Evolutionary conservation across 1,139 yeast species (phyloP).

Genomic region (Magnusiomyces paraingens): DNA sequence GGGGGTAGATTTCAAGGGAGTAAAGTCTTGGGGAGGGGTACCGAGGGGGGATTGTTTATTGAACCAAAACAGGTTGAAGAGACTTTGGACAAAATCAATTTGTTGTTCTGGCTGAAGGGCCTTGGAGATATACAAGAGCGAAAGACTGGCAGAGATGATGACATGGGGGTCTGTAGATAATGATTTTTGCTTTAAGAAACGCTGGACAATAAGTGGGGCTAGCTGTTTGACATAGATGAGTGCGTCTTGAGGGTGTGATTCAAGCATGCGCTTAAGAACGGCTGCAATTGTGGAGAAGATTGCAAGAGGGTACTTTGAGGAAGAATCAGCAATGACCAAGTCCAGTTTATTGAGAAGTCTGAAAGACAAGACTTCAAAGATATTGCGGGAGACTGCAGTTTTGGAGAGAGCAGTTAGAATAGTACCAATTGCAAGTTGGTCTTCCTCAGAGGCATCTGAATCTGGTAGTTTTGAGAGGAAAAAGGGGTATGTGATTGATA

Average conservation of each 20-base stretch:
- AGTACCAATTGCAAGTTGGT: conserved; percentile 14
- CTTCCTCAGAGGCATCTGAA: conserved; percentile 23
- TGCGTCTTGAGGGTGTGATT: neutral
- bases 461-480: conserved; percentile 50
- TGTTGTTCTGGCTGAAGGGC: neutral
- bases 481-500: conserved; percentile 55
- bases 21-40: neutral
- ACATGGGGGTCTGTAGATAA: neutral
- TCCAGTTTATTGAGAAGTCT: conserved; percentile 32
- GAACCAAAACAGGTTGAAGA: conserved; percentile 12
- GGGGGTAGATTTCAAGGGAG: conserved; percentile 25
- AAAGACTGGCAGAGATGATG: neutral
- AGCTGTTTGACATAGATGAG: conserved; percentile 9
- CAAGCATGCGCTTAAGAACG: conserved; percentile 13
- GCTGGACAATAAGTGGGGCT: conserved; percentile 15
- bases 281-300: conserved; percentile 22
- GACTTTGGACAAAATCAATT: conserved; percentile 9
- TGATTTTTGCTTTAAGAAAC: neutral
- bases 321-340: conserved; percentile 13
- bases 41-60: conserved; percentile 8
- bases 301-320: conserved; percentile 21
- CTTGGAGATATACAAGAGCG: neutral
- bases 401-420: conserved; percentile 30
- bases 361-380: conserved; percentile 33
- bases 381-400: conserved; percentile 28